Evolutionary conservation across 805 yeast species (phyloP), one percentile per base, ranked within the genome.

Genomic region (Candida ficus): DNA sequence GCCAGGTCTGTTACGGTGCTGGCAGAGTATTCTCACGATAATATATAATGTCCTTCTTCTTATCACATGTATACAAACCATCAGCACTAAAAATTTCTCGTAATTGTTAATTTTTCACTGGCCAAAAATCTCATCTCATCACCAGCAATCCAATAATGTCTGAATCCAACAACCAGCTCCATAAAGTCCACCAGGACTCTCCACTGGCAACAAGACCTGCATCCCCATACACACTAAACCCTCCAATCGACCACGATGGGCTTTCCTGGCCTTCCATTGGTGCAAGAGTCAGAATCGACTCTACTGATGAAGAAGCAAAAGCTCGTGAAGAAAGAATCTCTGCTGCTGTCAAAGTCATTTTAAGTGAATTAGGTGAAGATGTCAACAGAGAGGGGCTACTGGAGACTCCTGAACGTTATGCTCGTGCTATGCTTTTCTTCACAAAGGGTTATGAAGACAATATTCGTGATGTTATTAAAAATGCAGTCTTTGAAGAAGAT

Each of bases 361-460:
- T 93, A 47, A 63, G 73, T 5, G 97, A 93, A 59, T 66, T 93
- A 26, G 99, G 99, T 25, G 99, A 93, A 62, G 97, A 93, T 56
- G 79, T 81, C 1, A 70, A 70, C 17, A 73, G 99, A 50, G 96
- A 89, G 58, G 99, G 99, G 2, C 66, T 93, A 11, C 63, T 84
- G 53, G 96, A 89, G 57, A 93, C 99, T 1, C 99, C 99, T 1
- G 91, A 87, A 56, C 68, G 99, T 49, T 93, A 90, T 61, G 99
- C 99, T 0, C 73, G 95, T 45, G 99, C 99, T 5, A 87, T 93
- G 95, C 71, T 93, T 33, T 91, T 71, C 57, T 88, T 93, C 70
- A 93, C 99, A 17, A 87, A 88, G 60, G 99, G 99, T 18, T 93
- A 93, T 58, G 96, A 91, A 63, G 95, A 90, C 52, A 90, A 89